These are phyloP conservation scores for Mariannaea elegans DNA, from an alignment of 2,329 filamentous ascomycete genomes.

Conservation along the genomic window DNA sequence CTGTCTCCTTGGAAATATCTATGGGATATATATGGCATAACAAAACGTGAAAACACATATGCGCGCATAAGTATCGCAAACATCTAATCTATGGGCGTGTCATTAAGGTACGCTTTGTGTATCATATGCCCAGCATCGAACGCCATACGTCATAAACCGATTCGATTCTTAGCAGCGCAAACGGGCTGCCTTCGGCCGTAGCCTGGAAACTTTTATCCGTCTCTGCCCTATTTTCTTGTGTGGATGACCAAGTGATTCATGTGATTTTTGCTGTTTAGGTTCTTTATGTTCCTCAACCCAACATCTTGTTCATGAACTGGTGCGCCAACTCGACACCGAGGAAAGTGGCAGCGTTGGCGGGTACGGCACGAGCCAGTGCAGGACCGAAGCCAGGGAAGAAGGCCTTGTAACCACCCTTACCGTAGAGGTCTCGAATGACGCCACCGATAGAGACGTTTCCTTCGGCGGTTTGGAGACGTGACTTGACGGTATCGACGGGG, in stretches of 20 bases:
- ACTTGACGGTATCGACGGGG: constrained; percentile 97
- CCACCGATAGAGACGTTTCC: constrained; percentile 82
- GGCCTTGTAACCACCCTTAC: constrained; percentile 81
- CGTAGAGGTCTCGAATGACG: constrained; percentile 85
- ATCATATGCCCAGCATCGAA: constrained; percentile 9
- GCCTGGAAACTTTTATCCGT: not conserved
- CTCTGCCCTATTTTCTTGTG: not conserved
- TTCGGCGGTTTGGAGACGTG: constrained; percentile 88
- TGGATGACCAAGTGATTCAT: not conserved
- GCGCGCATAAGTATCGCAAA: constrained; percentile 14
- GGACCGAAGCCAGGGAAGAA: constrained; percentile 98
- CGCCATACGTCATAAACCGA: constrained; percentile 11
- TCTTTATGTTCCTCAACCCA: constrained; percentile 52
- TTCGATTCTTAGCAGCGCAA: not conserved
- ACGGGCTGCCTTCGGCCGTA: not conserved
- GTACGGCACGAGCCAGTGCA: constrained; percentile 89
- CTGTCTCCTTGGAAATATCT: constrained; percentile 8
- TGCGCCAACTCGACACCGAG: constrained; percentile 85
- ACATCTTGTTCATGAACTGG: constrained; percentile 81
- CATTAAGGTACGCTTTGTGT: constrained; percentile 5
- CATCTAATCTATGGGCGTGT: constrained; percentile 5
- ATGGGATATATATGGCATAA: constrained; percentile 22
- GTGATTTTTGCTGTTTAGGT: not conserved
- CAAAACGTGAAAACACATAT: constrained; percentile 13
- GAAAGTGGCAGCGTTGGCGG: constrained; percentile 96